Conservation (phyloP, 2,329 filamentous ascomycete species). For the Didymella glomerata region DNA sequence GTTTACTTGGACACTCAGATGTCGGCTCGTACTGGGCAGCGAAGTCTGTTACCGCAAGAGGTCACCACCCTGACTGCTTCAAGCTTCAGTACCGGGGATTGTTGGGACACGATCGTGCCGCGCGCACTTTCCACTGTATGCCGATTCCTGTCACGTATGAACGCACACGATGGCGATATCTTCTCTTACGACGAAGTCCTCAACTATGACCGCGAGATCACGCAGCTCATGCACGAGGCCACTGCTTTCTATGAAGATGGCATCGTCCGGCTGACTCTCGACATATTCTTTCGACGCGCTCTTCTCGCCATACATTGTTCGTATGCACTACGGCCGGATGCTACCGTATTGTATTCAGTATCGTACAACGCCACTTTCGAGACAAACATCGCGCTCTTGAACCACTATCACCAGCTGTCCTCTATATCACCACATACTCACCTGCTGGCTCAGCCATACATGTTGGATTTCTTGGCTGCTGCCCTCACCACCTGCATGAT, state of each 20-base stretch:
- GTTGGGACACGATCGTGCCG: constrained; percentile 26
- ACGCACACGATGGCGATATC: constrained; percentile 22
- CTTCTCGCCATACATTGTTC: constrained; percentile 40
- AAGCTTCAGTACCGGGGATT: constrained; percentile 11
- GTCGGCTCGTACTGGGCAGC: constrained; percentile 30
- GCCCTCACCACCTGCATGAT: constrained; percentile 32
- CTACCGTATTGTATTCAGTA: constrained; percentile 31
- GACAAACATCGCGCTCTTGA: constrained; percentile 41
- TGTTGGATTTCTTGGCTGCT: constrained; percentile 34
- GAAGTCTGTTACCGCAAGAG: constrained; percentile 26
- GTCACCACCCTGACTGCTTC: neutral
- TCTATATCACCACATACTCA: constrained; percentile 26
- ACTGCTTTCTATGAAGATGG: constrained; percentile 18
- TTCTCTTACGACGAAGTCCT: constrained; percentile 31
- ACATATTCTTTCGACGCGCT: constrained; percentile 42
- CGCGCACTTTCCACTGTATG: constrained; percentile 26
- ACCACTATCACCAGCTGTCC: constrained; percentile 37
- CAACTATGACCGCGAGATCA: constrained; percentile 27
- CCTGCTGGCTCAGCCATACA: constrained; percentile 31
- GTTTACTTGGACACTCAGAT: constrained; percentile 33
- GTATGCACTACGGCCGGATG: constrained; percentile 33
- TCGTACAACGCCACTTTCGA: constrained; percentile 48
- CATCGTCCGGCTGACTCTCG: constrained; percentile 24
- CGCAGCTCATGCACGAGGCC: constrained; percentile 19
- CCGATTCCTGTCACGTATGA: constrained; percentile 25